These are phyloP conservation scores for Lasiodiplodia hormozganensis DNA, from an alignment of 2,329 filamentous ascomycete species.

Conservation along the genomic window DNA sequence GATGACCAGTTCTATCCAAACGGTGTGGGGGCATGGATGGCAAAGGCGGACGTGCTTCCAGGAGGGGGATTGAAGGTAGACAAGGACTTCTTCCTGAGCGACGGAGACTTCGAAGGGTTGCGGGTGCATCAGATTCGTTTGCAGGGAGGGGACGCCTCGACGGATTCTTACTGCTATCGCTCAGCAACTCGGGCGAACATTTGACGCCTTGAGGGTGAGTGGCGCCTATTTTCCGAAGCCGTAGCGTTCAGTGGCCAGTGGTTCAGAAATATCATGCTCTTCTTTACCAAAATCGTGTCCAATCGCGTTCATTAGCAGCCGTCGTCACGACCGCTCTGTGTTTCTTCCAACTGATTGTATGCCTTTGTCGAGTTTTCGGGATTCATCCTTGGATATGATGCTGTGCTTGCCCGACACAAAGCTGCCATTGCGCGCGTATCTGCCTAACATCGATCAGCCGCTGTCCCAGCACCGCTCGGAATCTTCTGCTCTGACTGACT, in stretches of 20 bases:
- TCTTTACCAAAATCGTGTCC: not conserved
- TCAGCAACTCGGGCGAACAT: not conserved
- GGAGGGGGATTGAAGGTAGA: not conserved
- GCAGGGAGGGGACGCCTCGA: slow-evolving; percentile 7
- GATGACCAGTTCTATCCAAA: slow-evolving; percentile 2
- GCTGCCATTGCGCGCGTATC: no score
- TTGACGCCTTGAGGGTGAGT: not conserved
- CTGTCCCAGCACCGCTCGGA: not conserved
- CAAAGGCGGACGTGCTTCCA: not conserved
- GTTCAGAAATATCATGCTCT: not conserved
- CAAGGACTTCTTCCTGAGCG: not conserved
- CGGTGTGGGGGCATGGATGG: slow-evolving; percentile 1
- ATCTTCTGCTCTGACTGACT: not conserved
- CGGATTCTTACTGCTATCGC: slow-evolving; percentile 7
- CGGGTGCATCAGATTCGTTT: slow-evolving; percentile 4
- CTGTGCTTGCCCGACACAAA: not conserved
- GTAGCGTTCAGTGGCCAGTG: not conserved
- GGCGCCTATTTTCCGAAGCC: not conserved
- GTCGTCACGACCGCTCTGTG: not conserved
- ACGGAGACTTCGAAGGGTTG: slow-evolving; percentile 1
- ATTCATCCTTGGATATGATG: not conserved
- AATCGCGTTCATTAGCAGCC: not conserved
- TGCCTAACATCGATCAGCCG: not conserved
- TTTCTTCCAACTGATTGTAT: not conserved
- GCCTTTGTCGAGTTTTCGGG: not conserved